Evolutionary conservation across 2,329 filamentous ascomycete genomes (phyloP), one percentile per base, ranked within the genome.

Genomic region (Shiraia bambusicola): DNA sequence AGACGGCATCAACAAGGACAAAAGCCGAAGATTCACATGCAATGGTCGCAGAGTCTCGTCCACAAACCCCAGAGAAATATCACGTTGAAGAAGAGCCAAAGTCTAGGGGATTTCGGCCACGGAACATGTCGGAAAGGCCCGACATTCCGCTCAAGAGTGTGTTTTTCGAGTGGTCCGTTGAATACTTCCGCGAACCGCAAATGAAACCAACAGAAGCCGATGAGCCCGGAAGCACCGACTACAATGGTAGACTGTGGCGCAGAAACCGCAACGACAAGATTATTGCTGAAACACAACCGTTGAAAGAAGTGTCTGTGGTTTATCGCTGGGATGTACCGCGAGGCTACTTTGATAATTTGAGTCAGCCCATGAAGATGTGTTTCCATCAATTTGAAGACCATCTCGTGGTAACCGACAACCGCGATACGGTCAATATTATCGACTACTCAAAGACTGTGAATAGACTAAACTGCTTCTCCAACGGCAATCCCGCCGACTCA

Each of bases 301-400:
- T 95, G 51, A 98, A 98, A 66, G 85, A 89, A 39, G 84, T 88
- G 55, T 91, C 93, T 0, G 87, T 89, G 10, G 87, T 79, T 40
- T 87, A 88, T 59, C 86, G 84, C 56, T 98, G 93, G 92, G 91
- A 89, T 58, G 85, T 86, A 47, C 84, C 88, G 30, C 78, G 85
- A 34, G 86, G 87, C 13, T 86, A 95, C 49, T 83, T 96, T 64
- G 91, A 92, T 62, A 97, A 96, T 54, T 83, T 85, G 22, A 87
- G 86, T 24, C 93, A 96, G 65, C 92, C 93, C 0, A 82, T 85
- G 50, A 94, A 91, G 72, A 87, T 98, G 84, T 87, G 88, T 4
- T 95, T 97, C 67, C 93, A 98, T 70, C 93, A 98, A 65, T 98
- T 96, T 58, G 93, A 98, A 65, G 88, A 96, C 60, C 91, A 97